Evolutionary conservation across 441 rosid species (phyloP), one percentile per base, ranked within the genome.

Genomic region (Pelargonium citronellum): DNA sequence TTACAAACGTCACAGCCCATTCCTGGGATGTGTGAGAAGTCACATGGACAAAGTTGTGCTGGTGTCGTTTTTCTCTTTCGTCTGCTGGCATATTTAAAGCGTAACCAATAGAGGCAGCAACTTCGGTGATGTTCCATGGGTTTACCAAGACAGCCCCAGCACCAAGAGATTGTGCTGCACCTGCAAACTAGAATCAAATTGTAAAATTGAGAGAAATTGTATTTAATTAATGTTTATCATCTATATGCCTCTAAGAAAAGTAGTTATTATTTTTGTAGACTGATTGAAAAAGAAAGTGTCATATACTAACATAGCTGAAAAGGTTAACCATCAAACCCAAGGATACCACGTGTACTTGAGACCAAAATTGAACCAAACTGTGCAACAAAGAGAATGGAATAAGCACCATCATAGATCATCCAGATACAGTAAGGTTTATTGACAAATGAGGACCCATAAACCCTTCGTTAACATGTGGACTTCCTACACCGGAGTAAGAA

Each of bases 61-160:
- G 70, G 80, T 95, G 98, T 63, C 99, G 88, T 76, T 91, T 92
- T 82, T 92, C 98, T 80, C 99, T 84, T 72, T 89, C 90, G 72
- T 92, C 91, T 62, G 94, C 77, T 55, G 83, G 66, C 99, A 95
- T 92, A 30, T 87, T 79, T 74, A 95, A 66, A 55, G 99, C 99
- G 72, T 86, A 91, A 27, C 82, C 91, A 77, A 95, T 95, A 69
- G 99, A 90, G 68, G 86, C 86, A 69, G 99, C 99, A 76, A 95
- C 99, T 86, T 95, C 99, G 53, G 96, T 95, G 67, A 95, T 92
- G 84, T 95, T 95, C 99, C 99, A 95, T 51, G 99, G 99, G 78
- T 95, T 95, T 79, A 95, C 98, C 71, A 95, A 87, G 79, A 95
- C 87, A 66, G 98, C 98, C 71, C 99, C 99, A 77, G 99, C 99